Evolutionary conservation across 495 filamentous ascomycete genomes (phyloP).

Genomic region (Annulohypoxylon bovei): DNA sequence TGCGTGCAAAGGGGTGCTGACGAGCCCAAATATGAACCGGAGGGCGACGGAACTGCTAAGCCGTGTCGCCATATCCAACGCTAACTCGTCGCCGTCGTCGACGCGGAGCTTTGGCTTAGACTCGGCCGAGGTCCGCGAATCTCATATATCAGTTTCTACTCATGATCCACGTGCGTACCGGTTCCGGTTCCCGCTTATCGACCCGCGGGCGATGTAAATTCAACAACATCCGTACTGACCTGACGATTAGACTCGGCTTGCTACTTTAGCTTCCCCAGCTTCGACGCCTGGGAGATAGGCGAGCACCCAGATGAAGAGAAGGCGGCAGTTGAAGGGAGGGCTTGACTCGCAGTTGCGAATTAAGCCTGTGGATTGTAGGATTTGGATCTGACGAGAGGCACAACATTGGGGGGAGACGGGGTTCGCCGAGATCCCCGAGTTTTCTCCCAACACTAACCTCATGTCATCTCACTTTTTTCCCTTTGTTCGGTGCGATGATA

Average conservation of each 20-base stretch:
- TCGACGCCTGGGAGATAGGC: constrained; percentile 59
- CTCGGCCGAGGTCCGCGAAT: constrained; percentile 40
- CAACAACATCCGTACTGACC: constrained; percentile 15
- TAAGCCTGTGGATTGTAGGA: not conserved
- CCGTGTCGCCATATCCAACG: constrained; percentile 60
- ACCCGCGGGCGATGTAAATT: not conserved
- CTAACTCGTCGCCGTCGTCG: constrained; percentile 50
- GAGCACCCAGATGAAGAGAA: constrained; percentile 51
- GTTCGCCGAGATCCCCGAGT: constrained; percentile 32
- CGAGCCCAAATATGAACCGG: constrained; percentile 55
- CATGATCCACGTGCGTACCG: constrained; percentile 37
- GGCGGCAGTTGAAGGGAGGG: constrained; percentile 22
- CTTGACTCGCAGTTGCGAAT: constrained; percentile 13
- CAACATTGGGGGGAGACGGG: constrained; percentile 5
- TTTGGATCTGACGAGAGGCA: constrained; percentile 7
- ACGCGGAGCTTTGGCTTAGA: constrained; percentile 51
- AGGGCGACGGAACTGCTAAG: constrained; percentile 62
- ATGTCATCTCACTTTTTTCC: constrained; percentile 22
- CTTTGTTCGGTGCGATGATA: constrained; percentile 6
- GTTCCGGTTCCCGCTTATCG: not conserved
- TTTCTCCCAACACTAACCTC: not conserved
- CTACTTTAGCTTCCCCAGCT: constrained; percentile 68
- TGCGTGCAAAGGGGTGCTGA: constrained; percentile 58
- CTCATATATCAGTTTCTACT: constrained; percentile 46
- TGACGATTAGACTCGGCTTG: constrained; percentile 49